Percentiles rank a stretch among this genome's conserved stretches.
Conservation (phyloP, 225 moss, liverwort and hornwort genomes). For the Asterella californica region DNA sequence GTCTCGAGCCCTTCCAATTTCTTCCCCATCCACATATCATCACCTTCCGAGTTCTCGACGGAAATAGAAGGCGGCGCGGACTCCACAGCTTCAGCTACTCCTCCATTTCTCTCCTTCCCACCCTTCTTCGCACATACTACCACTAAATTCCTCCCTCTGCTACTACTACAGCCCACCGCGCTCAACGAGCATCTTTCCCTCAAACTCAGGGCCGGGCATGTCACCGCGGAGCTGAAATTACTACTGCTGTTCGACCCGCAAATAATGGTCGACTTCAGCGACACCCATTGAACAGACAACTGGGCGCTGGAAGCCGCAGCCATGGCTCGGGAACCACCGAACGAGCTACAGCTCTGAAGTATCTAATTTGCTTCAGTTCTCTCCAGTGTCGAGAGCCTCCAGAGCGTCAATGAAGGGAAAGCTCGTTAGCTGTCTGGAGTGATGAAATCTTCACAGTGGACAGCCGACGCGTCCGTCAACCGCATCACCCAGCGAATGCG, state of each 20-base stretch:
- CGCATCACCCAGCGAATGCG: background rate
- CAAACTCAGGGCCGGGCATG: background rate
- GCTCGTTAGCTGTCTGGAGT: background rate
- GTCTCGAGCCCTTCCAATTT: constrained; percentile 56
- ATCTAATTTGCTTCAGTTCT: background rate
- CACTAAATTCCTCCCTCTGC: constrained; percentile 23
- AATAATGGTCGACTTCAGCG: background rate
- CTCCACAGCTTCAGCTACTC: constrained; percentile 47
- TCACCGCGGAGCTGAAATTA: background rate
- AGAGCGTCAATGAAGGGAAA: background rate
- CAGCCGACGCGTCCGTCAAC: background rate
- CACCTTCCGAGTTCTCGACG: constrained; percentile 47
- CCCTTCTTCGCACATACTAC: constrained; percentile 46
- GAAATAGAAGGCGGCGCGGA: constrained; percentile 3
- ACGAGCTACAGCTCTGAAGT: background rate
- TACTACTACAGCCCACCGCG: constrained; percentile 7
- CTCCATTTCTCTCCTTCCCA: constrained; percentile 49
- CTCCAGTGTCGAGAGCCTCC: background rate
- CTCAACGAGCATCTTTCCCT: background rate
- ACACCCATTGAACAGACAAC: constrained; percentile 6
- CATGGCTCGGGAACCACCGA: background rate
- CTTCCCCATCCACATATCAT: constrained; percentile 45
- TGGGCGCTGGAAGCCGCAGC: constrained; percentile 16
- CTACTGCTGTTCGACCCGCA: background rate
- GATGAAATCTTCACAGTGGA: background rate